Conservation (phyloP, 2,329 filamentous ascomycete genomes). For the Paecilomyces variotii region DNA sequence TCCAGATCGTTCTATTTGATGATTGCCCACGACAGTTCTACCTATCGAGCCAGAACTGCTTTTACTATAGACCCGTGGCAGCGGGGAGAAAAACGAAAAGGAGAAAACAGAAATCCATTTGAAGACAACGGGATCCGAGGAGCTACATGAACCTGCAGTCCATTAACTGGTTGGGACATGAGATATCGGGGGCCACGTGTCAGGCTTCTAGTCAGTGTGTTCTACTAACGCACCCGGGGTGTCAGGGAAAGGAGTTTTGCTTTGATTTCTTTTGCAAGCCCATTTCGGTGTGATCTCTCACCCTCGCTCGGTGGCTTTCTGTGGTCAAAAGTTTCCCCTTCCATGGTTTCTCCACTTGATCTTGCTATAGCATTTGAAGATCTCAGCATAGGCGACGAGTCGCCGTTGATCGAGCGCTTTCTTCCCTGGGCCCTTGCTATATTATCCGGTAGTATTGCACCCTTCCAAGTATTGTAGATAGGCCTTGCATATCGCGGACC, state of each 20-base stretch:
- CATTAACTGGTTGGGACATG: neutral
- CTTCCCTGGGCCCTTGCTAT: neutral
- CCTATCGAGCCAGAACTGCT: neutral
- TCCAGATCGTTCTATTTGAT: constrained; percentile 8
- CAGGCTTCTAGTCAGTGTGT: neutral
- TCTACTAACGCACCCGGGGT: neutral
- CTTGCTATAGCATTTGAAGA: neutral
- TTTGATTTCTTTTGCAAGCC: neutral
- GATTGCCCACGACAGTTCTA: neutral
- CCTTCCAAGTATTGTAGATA: neutral
- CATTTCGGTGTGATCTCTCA: neutral
- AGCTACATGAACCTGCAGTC: constrained; percentile 5
- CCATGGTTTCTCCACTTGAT: neutral
- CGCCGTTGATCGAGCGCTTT: neutral
- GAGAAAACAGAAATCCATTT: neutral
- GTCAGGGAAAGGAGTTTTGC: neutral
- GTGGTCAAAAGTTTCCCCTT: neutral
- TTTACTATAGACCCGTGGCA: neutral
- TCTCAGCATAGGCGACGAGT: neutral
- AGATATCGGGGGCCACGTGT: neutral
- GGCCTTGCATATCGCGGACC: neutral
- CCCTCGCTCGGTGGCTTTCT: neutral
- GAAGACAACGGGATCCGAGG: neutral
- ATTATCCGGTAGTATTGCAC: neutral
- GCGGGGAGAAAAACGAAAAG: neutral